These are phyloP conservation scores for Candida sakaeoensis DNA, from an alignment of 805 yeast species.

Conservation along the genomic window DNA sequence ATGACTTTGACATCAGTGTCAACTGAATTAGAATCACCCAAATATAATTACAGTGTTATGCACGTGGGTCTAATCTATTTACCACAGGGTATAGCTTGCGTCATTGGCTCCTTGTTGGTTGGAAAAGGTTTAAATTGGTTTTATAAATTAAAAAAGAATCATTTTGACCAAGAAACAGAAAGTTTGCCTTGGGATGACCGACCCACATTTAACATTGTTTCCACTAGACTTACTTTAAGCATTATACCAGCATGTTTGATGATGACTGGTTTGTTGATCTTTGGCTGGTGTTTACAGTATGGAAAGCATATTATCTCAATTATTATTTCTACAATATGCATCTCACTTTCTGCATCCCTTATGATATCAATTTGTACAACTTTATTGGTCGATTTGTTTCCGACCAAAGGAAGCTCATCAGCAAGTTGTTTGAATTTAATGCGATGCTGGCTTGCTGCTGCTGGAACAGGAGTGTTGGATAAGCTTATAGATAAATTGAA, in stretches of 20 bases:
- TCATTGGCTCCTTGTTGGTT: constrained; percentile 53
- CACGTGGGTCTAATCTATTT: constrained; percentile 69
- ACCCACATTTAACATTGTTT: constrained; percentile 51
- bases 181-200: constrained; percentile 15
- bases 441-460: constrained; percentile 71
- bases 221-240: constrained; percentile 48
- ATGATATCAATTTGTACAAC: constrained; percentile 59
- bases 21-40: constrained; percentile 42
- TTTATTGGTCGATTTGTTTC: constrained; percentile 71
- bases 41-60: constrained; percentile 49
- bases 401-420: constrained; percentile 67
- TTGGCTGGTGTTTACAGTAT: constrained; percentile 70
- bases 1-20: constrained; percentile 64
- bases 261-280: constrained; percentile 26
- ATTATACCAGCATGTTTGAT: constrained; percentile 37
- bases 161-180: constrained; percentile 16
- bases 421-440: constrained; percentile 68
- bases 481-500: constrained; percentile 56
- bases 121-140: constrained; percentile 56
- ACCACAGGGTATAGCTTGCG: constrained; percentile 68
- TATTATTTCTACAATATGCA: constrained; percentile 53
- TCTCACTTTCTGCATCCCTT: constrained; percentile 57
- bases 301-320: constrained; percentile 50
- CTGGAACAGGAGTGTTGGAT: constrained; percentile 62
- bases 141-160: constrained; percentile 33